Evolutionary conservation across 1,284 basidiomycete species (phyloP).

Genomic region (Pseudozyma tsukubaensis): DNA sequence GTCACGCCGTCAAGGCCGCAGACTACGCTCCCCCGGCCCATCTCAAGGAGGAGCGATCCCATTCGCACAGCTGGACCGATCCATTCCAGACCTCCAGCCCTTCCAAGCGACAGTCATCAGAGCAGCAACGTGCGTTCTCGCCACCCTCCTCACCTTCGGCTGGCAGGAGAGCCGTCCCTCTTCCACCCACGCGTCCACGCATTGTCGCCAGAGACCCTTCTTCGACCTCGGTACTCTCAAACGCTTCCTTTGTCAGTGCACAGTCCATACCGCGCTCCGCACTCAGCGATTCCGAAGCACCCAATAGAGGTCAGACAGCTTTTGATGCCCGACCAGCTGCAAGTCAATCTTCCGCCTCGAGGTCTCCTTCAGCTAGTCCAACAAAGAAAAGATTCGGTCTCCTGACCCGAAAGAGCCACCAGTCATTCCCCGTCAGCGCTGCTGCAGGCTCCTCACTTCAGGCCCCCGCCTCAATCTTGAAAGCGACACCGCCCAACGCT

Average conservation of each 20-base stretch:
- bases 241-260: constrained; percentile 46
- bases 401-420: constrained; percentile 23
- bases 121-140: background rate
- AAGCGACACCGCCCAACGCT: background rate
- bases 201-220: constrained; percentile 36
- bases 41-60: background rate
- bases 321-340: constrained; percentile 7
- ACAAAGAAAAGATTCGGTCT: constrained; percentile 24
- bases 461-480: constrained; percentile 26
- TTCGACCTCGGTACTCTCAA: constrained; percentile 32
- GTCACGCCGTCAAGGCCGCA: constrained; percentile 10
- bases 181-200: constrained; percentile 20
- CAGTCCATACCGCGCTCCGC: constrained; percentile 27
- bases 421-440: constrained; percentile 20
- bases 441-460: constrained; percentile 1
- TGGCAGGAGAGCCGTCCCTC: background rate
- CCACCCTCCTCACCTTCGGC: constrained; percentile 20
- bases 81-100: constrained; percentile 9
- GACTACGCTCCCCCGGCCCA: constrained; percentile 4
- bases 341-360: constrained; percentile 11
- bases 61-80: constrained; percentile 16
- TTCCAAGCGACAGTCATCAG: background rate
- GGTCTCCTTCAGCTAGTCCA: constrained; percentile 20
- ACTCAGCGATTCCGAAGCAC: constrained; percentile 42
- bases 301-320: constrained; percentile 8